Base-by-base conservation (phyloP, 306 rosid genomes). In the Quercus rubra region DNA sequence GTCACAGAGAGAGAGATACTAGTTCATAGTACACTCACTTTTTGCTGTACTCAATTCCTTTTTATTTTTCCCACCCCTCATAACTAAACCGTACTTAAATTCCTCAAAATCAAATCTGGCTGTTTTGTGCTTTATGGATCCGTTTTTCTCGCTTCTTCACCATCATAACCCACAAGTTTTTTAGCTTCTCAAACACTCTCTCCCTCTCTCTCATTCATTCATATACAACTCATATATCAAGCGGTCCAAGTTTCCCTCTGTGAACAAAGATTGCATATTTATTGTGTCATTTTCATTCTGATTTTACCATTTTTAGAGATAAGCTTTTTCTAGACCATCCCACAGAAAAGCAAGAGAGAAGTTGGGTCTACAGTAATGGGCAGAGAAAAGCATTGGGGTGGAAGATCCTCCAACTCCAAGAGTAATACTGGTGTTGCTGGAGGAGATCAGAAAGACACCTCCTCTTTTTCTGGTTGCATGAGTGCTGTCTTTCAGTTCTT, bases 401-500 rank as follows among this genome's bases (percentile, higher is more conserved):
- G 92, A 73, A 92, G 71, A 76, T 71, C 91, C 30, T 80, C 87
- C 27, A 88, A 83, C 35, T 80, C 87, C 31, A 89, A 83, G 79
- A 86, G 82, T 88, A 41, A 41, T 41, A 41, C 46, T 41, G 71
- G 84, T 49, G 82, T 80, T 43, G 63, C 3, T 55, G 80, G 25
- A 35, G 76, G 41, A 35, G 69, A 49, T 41, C 46, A 41, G 74
- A 73, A 86, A 63, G 73, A 85, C 38, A 31, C 83, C 14, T n/a
- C 83, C 9, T 54, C 91, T 68, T 88, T 90, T 54, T 46, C 85
- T 72, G 97, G 99, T 74, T 94, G 99, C 86, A 91, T 92, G 91
- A 82, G 89, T 79, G 90, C 91, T 77, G 84, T 94, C 31, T 92
- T 94, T 88, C 97, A 92, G 5, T 80, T 90, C 78, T 92, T 94